phyloP scores from a whole-genome alignment of 2,329 filamentous ascomycete genomes.

The Nemania diffusa region DNA sequence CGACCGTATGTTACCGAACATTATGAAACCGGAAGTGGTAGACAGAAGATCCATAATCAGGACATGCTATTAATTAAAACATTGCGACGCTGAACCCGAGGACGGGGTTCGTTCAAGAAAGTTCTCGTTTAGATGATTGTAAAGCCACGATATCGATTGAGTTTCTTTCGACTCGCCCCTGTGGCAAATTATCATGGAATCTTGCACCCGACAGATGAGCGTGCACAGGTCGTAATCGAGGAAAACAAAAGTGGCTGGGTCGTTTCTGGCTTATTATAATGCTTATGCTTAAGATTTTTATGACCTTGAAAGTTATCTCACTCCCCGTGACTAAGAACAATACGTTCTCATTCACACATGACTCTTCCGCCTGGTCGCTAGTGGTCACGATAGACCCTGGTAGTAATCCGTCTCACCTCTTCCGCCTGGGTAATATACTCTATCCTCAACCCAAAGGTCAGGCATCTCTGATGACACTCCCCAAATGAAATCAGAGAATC shows the following conservation, averaged over 20 bases:
- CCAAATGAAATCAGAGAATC: too few species aligned
- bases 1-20: background rate
- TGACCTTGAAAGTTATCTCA: too few species aligned
- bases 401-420: too few species aligned
- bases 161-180: background rate
- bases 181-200: background rate
- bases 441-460: too few species aligned
- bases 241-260: background rate
- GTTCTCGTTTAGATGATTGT: background rate
- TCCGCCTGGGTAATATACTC: too few species aligned
- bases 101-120: background rate
- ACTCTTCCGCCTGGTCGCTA: too few species aligned
- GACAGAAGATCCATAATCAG: background rate
- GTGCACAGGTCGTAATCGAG: background rate
- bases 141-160: background rate
- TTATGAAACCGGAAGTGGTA: background rate
- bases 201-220: background rate
- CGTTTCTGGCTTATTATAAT: background rate
- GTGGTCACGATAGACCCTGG: too few species aligned
- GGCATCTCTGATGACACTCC: too few species aligned
- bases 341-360: too few species aligned
- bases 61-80: constrained; percentile 12
- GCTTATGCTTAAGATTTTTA: too few species aligned
- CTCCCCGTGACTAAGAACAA: too few species aligned
- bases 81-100: background rate